phyloP scores from a whole-genome alignment of 495 filamentous ascomycete genomes.

The Geopyxis carbonaria region DNA sequence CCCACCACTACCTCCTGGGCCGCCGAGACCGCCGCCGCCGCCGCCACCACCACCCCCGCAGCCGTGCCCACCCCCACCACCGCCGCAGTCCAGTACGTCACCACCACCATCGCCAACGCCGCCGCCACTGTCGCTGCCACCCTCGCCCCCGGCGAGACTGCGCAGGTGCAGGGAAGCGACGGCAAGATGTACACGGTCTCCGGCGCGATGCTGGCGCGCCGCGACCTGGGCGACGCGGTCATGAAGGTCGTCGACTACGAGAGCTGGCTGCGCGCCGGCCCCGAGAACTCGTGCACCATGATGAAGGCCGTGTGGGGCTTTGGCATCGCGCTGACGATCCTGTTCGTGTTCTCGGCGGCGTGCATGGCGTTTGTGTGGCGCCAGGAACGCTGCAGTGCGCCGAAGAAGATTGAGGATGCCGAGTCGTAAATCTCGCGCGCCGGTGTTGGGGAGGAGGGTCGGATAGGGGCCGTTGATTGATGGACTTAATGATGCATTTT shows the following conservation, averaged over 20 bases:
- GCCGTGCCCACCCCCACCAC: neutral
- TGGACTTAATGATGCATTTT: too few species aligned
- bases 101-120: conserved; percentile 12
- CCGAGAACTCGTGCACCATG: conserved; percentile 54
- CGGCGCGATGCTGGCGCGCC: conserved; percentile 21
- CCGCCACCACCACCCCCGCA: neutral
- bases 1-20: neutral
- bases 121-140: conserved; percentile 7
- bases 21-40: neutral
- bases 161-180: conserved; percentile 19
- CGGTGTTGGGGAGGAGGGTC: too few species aligned
- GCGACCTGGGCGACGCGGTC: conserved; percentile 26
- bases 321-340: conserved; percentile 61
- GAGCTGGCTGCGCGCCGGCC: conserved; percentile 46
- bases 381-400: conserved; percentile 28
- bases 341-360: conserved; percentile 50
- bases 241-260: conserved; percentile 37
- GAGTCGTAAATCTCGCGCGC: too few species aligned
- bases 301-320: conserved; percentile 84
- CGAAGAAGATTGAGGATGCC: conserved; percentile 7
- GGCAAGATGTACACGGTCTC: conserved; percentile 20
- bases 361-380: conserved; percentile 43
- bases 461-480: too few species aligned
- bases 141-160: neutral
- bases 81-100: neutral